Evolutionary conservation across 805 yeast genomes (phyloP).

Genomic region (Alloascoidea africana): DNA sequence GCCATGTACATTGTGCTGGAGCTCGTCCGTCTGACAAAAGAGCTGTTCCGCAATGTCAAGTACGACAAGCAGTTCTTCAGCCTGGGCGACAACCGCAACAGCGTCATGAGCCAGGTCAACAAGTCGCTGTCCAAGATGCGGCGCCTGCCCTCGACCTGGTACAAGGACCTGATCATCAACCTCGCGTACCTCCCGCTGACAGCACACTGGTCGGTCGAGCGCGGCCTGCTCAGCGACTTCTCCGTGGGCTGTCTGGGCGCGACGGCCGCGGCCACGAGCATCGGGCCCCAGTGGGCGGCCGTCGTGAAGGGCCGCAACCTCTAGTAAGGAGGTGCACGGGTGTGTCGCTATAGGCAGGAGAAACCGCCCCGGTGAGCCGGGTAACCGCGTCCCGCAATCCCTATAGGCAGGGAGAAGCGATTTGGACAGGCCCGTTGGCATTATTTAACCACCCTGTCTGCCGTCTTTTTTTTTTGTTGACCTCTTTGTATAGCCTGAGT

Average conservation of each 20-base stretch:
- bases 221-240: conserved; percentile 17
- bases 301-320: background rate
- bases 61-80: background rate
- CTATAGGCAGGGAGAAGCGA: too few species aligned
- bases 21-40: conserved; percentile 8
- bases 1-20: conserved; percentile 22
- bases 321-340: too few species aligned
- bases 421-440: too few species aligned
- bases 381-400: too few species aligned
- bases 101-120: too few species aligned
- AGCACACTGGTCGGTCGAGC: conserved; percentile 23
- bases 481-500: too few species aligned
- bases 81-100: too few species aligned
- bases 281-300: background rate
- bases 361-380: too few species aligned
- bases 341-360: too few species aligned
- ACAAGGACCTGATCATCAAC: conserved; percentile 16
- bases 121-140: background rate
- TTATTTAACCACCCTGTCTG: too few species aligned
- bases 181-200: conserved; percentile 25
- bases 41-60: background rate
- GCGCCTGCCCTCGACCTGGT: background rate
- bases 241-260: conserved; percentile 23
- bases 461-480: too few species aligned
- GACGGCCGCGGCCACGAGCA: conserved; percentile 12